Evolutionary conservation across 2,329 filamentous ascomycete genomes (phyloP).

Genomic region (Alternaria sp.): DNA sequence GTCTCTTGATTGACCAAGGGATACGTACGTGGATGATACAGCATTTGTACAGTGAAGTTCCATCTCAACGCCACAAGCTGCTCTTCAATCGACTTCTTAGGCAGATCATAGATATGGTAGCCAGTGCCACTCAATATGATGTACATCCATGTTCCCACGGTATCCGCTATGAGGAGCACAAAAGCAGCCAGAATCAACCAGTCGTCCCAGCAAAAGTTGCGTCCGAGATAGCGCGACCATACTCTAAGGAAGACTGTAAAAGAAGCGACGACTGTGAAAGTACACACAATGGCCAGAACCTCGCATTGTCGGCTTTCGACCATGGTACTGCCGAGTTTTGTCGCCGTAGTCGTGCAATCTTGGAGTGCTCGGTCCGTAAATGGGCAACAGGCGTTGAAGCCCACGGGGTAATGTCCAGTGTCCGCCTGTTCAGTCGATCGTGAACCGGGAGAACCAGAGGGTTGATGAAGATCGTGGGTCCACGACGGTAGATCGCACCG

Average conservation of each 20-base stretch:
- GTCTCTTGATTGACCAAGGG: background rate
- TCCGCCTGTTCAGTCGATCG: background rate
- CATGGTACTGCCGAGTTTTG: slow-evolving; percentile 20
- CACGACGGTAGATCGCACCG: slow-evolving; percentile 5
- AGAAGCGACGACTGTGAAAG: slow-evolving; percentile 40
- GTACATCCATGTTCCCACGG: slow-evolving; percentile 37
- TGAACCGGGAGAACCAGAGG: slow-evolving; percentile 3
- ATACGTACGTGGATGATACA: slow-evolving; percentile 45
- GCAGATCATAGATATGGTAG: slow-evolving; percentile 44
- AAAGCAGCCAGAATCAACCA: slow-evolving; percentile 40
- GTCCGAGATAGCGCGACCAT: slow-evolving; percentile 41
- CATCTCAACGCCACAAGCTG: slow-evolving; percentile 41
- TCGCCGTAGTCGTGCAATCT: slow-evolving; percentile 5
- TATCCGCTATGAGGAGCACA: slow-evolving; percentile 36
- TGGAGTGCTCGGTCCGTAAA: background rate
- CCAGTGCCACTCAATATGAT: slow-evolving; percentile 45
- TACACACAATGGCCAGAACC: slow-evolving; percentile 35
- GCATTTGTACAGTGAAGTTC: slow-evolving; percentile 50
- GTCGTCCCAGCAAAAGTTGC: slow-evolving; percentile 48
- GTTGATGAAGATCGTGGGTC: slow-evolving; percentile 14
- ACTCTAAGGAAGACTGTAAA: slow-evolving; percentile 40
- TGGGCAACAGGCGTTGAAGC: background rate
- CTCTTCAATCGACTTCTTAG: slow-evolving; percentile 39
- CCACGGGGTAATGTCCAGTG: background rate
- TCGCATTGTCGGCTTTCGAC: slow-evolving; percentile 40